Base-by-base conservation (phyloP, 2,329 filamentous ascomycete species). In the Dothideomycetes sp. region DNA sequence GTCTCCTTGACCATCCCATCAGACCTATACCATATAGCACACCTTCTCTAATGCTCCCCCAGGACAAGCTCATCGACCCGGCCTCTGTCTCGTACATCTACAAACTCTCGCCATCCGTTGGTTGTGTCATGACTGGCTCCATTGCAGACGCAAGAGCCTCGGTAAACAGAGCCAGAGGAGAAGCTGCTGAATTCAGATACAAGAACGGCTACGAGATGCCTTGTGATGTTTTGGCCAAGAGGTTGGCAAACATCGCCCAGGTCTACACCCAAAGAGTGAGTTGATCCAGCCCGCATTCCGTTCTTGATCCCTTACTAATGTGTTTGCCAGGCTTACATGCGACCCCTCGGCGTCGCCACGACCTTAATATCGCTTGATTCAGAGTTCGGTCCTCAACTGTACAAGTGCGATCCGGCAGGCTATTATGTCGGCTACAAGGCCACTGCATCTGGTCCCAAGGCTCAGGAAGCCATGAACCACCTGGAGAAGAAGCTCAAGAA, bases 181-280 rank as follows among this genome's bases (percentile, higher is more conserved):
- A 98, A 69, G 91, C 91, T 51, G 89, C 89, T 42, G 89, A 98
- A 61, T 98, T 98, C 70, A 79, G 81, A 65, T 98, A 98, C 79
- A 95, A 95, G 70, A 94, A 79, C 61, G 91, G 91, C 57, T 98
- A 98, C 66, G 91, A 98, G 73, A 98, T 98, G 91, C 91, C 91
- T 45, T 94, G 87, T 63, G 91, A 98, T 65, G 91, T 87, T 38
- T 69, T 98, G 56, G 85, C 91, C 49, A 98, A 98, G 77, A 78
- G 91, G 60, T 71, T 98, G 65, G 91, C 91, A 61, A 98, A 98
- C 68, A 95, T 98, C 70, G 95, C 86, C 66, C 91, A 98, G 67
- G 91, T 98, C 50, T 98, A 96, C 67, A 98, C 91, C 52, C 91
- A 98, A 69, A 74, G 87, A 64, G 91, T 96, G 68, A 62, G 74